Evolutionary conservation across 768 basidiomycete genomes (phyloP), one percentile per base, ranked within the genome.

Genomic region (Chalciporus pseudorubinellus): DNA sequence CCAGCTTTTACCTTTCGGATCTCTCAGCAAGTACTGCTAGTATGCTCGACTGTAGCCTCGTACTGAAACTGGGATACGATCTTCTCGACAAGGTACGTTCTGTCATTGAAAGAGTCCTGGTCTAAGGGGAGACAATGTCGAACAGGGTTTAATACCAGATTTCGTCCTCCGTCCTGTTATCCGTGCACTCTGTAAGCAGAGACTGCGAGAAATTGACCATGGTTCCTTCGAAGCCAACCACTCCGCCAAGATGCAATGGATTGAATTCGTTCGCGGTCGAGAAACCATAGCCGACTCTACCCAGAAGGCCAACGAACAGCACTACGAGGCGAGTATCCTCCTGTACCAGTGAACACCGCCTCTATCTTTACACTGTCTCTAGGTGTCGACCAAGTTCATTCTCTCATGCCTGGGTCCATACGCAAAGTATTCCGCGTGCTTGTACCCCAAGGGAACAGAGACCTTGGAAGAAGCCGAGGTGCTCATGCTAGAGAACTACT

Each of bases 251-350:
- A 84, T 85, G 81, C 68, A 75, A 45, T 86, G 79, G 76, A 83
- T 88, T 34, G 77, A 81, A 49, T 74, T 70, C 16, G 78, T 85
- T 21, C 75, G 77, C 19, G 69, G 72, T 0, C 68, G 80, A 14
- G 60, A 56, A 3, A 75, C 72, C 24, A 86, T 87, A 52, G 84
- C 85, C 3, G 82, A 80, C 52, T 73, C 79, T 11, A 77, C 84
- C 1, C 76, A 81, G 34, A 84, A 83, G 60, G 86, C 85, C 18
- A 88, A 89, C 56, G 82, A 87, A 60, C 86, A 87, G 64, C 85
- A 88, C 59, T 88, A 88, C 64, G 85, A 88, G 72, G 85, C 14
- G 19, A 29, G 21, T 49, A 22, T 43, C 45, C 38, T 1, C 29
- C 13, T 5, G 28, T 1, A 20, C 20, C 28, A 36, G 26, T 28